Conservation (phyloP, 129 eudicot species). For the Chrysanthemum seticuspe region DNA sequence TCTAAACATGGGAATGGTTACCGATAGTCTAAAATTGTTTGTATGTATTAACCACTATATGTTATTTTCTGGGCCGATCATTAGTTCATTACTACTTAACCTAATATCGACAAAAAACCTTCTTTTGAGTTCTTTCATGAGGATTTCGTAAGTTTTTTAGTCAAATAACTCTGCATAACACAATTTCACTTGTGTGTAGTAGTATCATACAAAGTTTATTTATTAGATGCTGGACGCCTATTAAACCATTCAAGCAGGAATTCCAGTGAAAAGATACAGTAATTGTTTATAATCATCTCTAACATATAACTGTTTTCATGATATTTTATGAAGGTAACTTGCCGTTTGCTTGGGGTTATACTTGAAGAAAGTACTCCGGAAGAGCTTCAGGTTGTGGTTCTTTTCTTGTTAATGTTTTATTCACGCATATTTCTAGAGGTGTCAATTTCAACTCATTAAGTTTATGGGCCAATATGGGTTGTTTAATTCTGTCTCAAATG, state of each 20-base stretch:
- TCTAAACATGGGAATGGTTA: no score
- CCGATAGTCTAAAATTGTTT: no score
- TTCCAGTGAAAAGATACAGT: not conserved
- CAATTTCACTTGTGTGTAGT: no score
- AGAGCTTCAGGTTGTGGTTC: conserved; percentile 71
- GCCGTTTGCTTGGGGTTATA: conserved; percentile 84
- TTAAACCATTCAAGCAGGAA: not conserved
- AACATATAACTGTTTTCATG: conserved; percentile 14
- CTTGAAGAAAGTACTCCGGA: conserved; percentile 82
- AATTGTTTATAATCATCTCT: conserved; percentile 9
- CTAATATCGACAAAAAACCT: no score
- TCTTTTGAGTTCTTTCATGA: no score
- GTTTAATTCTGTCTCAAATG: not conserved
- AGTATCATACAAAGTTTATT: not conserved
- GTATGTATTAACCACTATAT: no score
- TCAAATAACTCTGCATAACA: no score
- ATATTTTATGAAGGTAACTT: conserved; percentile 61
- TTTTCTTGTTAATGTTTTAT: conserved; percentile 14
- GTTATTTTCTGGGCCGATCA: no score
- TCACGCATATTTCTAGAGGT: not conserved
- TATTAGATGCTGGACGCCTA: not conserved
- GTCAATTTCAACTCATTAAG: not conserved
- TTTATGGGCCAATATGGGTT: not conserved
- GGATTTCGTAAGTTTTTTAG: no score
- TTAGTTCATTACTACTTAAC: no score